Conservation (phyloP, 768 basidiomycete genomes). For the Porphyrellus cyaneotinctus region DNA sequence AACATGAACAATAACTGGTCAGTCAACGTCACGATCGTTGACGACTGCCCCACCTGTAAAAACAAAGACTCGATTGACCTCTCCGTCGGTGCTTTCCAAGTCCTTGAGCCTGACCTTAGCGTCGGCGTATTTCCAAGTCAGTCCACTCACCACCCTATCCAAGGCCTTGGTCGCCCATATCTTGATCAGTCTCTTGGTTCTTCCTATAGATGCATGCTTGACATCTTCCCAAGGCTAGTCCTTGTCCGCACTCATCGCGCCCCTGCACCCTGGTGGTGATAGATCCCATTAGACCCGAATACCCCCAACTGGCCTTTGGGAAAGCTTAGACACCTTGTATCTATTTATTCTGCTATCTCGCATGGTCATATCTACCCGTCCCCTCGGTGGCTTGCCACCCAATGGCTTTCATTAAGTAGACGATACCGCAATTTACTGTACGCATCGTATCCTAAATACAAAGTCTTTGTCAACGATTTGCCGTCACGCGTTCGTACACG, state of each 20-base stretch:
- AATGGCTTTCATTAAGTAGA: background rate
- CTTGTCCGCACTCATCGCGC: constrained; percentile 7
- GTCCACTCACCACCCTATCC: constrained; percentile 19
- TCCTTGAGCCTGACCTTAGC: constrained; percentile 41
- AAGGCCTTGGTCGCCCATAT: background rate
- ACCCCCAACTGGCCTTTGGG: background rate
- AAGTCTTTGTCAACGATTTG: background rate
- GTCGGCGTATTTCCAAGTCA: constrained; percentile 58
- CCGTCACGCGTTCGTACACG: background rate
- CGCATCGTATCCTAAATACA: background rate
- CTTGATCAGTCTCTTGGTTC: constrained; percentile 28
- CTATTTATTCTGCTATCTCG: constrained; percentile 16
- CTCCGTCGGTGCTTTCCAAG: constrained; percentile 62
- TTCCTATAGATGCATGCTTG: constrained; percentile 15
- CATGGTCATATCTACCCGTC: constrained; percentile 9
- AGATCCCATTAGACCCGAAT: constrained; percentile 19
- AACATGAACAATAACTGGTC: constrained; percentile 50
- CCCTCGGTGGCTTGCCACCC: constrained; percentile 13
- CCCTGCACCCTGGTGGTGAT: constrained; percentile 44
- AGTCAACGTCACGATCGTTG: constrained; percentile 66
- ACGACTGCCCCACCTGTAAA: constrained; percentile 77
- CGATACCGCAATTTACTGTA: background rate
- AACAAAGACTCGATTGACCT: constrained; percentile 69
- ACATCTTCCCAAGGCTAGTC: constrained; percentile 15
- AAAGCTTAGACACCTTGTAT: constrained; percentile 5